Conservation (phyloP, 805 yeast species). For the Yamadazyma insecticola region DNA sequence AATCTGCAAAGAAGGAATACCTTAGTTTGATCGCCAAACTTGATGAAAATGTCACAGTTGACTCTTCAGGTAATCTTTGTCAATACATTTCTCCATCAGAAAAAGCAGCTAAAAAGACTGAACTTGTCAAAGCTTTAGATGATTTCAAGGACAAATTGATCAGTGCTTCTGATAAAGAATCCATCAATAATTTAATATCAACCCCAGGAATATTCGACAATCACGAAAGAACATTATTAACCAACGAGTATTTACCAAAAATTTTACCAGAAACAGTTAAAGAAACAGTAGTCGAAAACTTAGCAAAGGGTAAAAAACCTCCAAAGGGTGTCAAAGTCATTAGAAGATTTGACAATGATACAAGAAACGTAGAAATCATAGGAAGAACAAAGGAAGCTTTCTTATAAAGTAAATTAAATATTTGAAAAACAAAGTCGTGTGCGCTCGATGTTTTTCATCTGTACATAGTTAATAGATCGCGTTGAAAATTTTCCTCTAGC, state of each 20-base stretch:
- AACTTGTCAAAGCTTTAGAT: conserved; percentile 17
- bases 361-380: conserved; percentile 47
- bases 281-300: conserved; percentile 33
- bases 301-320: conserved; percentile 31
- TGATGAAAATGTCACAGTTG: conserved; percentile 48
- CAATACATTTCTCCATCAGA: conserved; percentile 30
- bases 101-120: conserved; percentile 16
- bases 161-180: conserved; percentile 32
- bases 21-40: conserved; percentile 30
- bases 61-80: conserved; percentile 37
- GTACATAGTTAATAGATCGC: conserved; percentile 1
- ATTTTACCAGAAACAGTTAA: conserved; percentile 48
- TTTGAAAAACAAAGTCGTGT: too few species aligned
- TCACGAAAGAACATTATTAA: conserved; percentile 35
- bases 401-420: conserved; percentile 6
- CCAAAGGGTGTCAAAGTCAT: conserved; percentile 47
- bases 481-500: neutral
- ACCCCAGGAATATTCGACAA: conserved; percentile 37
- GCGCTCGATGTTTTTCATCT: too few species aligned
- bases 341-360: conserved; percentile 58
- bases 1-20: conserved; percentile 24
- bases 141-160: conserved; percentile 19
- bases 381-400: conserved; percentile 54
- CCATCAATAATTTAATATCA: conserved; percentile 41
- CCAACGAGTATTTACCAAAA: conserved; percentile 48